A percentile compares a stretch with the other conserved stretches of the same genome.
These are phyloP conservation scores for Pholiota conissans DNA, from an alignment of 768 basidiomycete genomes.

Conservation along the genomic window DNA sequence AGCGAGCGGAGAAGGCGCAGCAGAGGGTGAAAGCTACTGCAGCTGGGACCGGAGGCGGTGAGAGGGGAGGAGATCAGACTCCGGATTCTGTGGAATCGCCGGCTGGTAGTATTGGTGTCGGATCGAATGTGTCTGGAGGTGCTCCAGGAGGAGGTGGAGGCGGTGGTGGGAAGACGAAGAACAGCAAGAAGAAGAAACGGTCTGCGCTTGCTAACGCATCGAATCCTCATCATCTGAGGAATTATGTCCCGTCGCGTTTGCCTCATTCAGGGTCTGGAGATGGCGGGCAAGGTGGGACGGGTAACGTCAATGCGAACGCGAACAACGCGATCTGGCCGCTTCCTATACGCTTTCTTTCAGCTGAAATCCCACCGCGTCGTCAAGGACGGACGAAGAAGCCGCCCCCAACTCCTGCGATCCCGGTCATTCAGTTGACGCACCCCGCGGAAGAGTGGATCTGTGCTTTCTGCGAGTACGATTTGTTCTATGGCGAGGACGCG, in stretches of 20 bases:
- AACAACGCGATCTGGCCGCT: constrained; percentile 55
- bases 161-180: constrained; percentile 28
- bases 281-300: constrained; percentile 14
- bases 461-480: constrained; percentile 87
- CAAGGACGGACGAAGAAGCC: constrained; percentile 19
- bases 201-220: constrained; percentile 89
- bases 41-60: constrained; percentile 1
- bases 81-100: constrained; percentile 40
- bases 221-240: constrained; percentile 93
- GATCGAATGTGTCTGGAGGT: not conserved
- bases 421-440: constrained; percentile 39
- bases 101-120: constrained; percentile 6
- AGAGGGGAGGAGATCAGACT: constrained; percentile 30
- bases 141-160: not conserved
- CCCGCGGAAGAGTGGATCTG: constrained; percentile 92
- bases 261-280: constrained; percentile 40
- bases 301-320: constrained; percentile 30
- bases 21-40: constrained; percentile 30
- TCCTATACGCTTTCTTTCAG: constrained; percentile 66
- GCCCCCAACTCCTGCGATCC: constrained; percentile 4
- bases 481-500: constrained; percentile 86
- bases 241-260: constrained; percentile 87
- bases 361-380: constrained; percentile 58
- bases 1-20: constrained; percentile 34
- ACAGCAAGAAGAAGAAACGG: constrained; percentile 89